These are phyloP conservation scores for Aspergillus conjunctus DNA, from an alignment of 495 filamentous ascomycete species.

Conservation along the genomic window DNA sequence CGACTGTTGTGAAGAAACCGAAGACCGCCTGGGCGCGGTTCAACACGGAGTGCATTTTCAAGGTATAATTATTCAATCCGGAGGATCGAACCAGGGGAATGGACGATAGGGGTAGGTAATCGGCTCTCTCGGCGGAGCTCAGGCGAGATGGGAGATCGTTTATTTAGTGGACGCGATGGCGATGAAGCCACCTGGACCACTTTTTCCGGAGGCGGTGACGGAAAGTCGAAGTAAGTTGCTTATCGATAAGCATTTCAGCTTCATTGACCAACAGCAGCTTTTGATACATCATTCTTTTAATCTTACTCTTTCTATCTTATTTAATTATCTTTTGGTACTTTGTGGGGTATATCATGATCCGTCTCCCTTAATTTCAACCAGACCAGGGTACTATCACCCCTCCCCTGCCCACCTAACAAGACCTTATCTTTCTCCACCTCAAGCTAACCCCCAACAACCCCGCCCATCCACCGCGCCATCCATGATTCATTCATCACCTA, in stretches of 20 bases:
- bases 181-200: slow-evolving; percentile 44
- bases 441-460: too few relatives aligned
- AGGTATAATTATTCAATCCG: neutral
- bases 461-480: too few relatives aligned
- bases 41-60: slow-evolving; percentile 73
- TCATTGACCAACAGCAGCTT: neutral
- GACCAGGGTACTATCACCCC: too few relatives aligned
- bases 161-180: neutral
- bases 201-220: slow-evolving; percentile 29
- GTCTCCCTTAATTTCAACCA: too few relatives aligned
- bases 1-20: slow-evolving; percentile 95
- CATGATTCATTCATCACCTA: too few relatives aligned
- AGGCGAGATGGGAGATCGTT: neutral
- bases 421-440: too few relatives aligned
- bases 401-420: too few relatives aligned
- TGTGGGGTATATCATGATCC: too few relatives aligned
- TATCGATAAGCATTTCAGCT: slow-evolving; percentile 27
- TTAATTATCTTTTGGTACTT: neutral
- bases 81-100: neutral
- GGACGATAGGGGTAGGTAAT: neutral
- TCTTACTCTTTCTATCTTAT: neutral
- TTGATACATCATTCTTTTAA: neutral
- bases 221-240: neutral
- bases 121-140: neutral
- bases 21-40: slow-evolving; percentile 90